Evolutionary conservation across 176 grass and related monocot species (phyloP), one percentile per base, ranked within the genome.

Genomic region (Canna indica): DNA sequence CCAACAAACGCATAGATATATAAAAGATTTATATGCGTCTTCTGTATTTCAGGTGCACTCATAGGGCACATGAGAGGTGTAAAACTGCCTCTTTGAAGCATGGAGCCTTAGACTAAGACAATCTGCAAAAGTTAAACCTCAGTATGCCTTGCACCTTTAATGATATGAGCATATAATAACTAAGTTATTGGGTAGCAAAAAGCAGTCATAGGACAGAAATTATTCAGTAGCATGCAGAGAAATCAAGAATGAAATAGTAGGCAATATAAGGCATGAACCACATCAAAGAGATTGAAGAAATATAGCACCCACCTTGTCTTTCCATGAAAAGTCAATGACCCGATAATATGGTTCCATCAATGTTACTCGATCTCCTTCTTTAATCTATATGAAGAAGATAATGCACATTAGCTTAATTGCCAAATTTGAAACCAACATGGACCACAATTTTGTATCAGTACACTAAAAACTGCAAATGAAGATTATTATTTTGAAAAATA

Each of bases 321-420:
- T 91, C 84, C 81, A 91, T 17, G 68, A 70, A 59, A 79, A 79
- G 30, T 84, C 79, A 52, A 87, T 72, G n/a, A 80, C 59, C 77
- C 69, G 78, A 41, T 80, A 82, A 75, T 77, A 80, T 77, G 88
- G 88, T 63, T 91, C 84, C 52, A 80, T 68, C 70, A 87, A 60
- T 50, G 74, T 80, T 28, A 87, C 81, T 31, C 73, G 73, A 77
- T 91, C 84, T 71, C 84, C 88, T 79, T 91, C 81, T 82, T 91
- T 87, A 74, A 91, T 87, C 88, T 91, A 48, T 76, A 22, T 24
- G n/a, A 65, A 80, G 28, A 87, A 63, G 14, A 70, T 47, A 48
- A 33, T 30, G 3, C 15, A 52, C 48, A 48, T 20, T 47, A 31
- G 15, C 25, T n/a, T n/a, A 47, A 48, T 70, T 10, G 9, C 12